Evolutionary conservation across 257 asterid genomes (phyloP).

Genomic region (Solanum habrochaites): DNA sequence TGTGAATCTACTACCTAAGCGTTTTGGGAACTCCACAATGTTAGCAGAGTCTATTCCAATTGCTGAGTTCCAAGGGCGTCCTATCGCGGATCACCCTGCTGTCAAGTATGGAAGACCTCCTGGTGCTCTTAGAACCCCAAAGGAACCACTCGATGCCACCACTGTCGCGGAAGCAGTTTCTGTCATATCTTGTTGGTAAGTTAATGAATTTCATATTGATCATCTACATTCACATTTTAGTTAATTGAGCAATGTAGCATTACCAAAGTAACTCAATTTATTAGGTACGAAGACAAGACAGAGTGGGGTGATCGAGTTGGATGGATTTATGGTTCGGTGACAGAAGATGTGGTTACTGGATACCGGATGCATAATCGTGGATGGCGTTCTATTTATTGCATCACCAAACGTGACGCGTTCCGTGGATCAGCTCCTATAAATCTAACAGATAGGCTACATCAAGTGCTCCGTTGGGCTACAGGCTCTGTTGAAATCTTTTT

Average conservation of each 20-base stretch:
- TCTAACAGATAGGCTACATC: conserved; percentile 34
- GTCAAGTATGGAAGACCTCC: conserved; percentile 36
- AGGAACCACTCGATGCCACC: conserved; percentile 30
- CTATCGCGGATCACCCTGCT: conserved; percentile 43
- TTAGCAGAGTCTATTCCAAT: conserved; percentile 30
- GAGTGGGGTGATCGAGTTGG: conserved; percentile 44
- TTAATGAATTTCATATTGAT: not conserved
- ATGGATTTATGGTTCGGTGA: conserved; percentile 38
- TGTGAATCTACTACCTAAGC: conserved; percentile 23
- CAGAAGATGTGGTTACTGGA: conserved; percentile 41
- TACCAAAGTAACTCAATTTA: not conserved
- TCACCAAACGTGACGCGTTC: conserved; percentile 33
- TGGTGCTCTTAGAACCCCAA: conserved; percentile 20
- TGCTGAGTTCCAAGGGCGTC: conserved; percentile 38
- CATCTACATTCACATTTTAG: not conserved
- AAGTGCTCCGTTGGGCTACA: conserved; percentile 36
- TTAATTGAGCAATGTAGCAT: not conserved
- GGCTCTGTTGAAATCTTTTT: conserved; percentile 41
- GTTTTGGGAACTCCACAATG: conserved; percentile 31
- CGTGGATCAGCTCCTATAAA: conserved; percentile 40
- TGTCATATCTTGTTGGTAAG: conserved; percentile 35
- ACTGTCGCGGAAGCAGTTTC: conserved; percentile 34
- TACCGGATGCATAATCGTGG: conserved; percentile 43
- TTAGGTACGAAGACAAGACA: conserved; percentile 32
- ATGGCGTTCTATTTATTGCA: conserved; percentile 31